Base-by-base conservation (phyloP, 345 rosid genomes). In the Eutrema japonicum region DNA sequence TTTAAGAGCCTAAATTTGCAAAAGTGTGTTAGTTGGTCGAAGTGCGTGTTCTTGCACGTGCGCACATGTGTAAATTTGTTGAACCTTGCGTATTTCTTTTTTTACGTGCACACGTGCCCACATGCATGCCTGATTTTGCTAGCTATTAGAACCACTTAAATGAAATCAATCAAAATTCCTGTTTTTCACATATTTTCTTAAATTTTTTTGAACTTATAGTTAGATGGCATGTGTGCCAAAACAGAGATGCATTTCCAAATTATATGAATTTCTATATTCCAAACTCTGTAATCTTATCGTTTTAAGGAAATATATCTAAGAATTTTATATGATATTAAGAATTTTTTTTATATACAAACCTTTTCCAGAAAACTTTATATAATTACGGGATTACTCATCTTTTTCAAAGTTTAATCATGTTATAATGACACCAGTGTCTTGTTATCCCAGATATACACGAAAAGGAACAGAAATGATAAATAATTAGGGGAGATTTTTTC, bases 21-120 rank as follows among this genome's bases (percentile, higher is more conserved):
- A 57, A 77, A 65, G 57, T 30, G 79, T 75, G 42, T 35, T 35
- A 43, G 64, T 75, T 76, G 87, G 84, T 87, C 79, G 93, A 85
- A 82, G 49, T 78, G 83, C 83, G 89, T 80, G 85, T 85, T 79
- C 35, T 70, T 64, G 85, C 96, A 93, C 92, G 93, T 93, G 98
- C 89, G 81, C 51, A 84, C 96, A 89, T 89, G 91, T 86, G 86
- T 86, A 80, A 81, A 83, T 81, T 79, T 80, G 83, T 90, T 80
- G 85, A 86, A 81, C 81, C 76, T 77, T 80, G 83, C 82, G 75
- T 77, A 32, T 50, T 65, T 73, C 65, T 66, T 81, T 62, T 62
- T 80, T 59, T 70, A 73, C 78, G 72, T 71, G 85, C 88, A 83
- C 89, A 87, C 91, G 85, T 84, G 91, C 89, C 67, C 88, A 89